Evolutionary conservation across 75 land plant genomes (phyloP), one percentile per base, ranked within the genome.

Genomic region (Selaginella tamariscina): DNA sequence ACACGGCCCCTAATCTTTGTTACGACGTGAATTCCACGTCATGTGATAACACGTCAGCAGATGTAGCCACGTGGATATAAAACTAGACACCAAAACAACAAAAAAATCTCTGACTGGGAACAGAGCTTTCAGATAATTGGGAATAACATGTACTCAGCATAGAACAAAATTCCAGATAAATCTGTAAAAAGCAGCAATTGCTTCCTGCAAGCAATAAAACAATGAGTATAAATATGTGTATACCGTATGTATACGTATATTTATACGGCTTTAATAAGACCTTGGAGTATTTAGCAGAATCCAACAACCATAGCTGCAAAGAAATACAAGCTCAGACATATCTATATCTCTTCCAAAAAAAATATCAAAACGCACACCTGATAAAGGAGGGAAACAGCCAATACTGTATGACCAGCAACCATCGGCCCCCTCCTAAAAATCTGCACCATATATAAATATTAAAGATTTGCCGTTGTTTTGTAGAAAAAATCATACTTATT

Each of bases 91-190:
- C n/a, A n/a, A n/a, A n/a, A n/a, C n/a, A n/a, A n/a, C n/a, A n/a
- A n/a, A n/a, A n/a, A n/a, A n/a, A n/a, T n/a, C n/a, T n/a, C n/a
- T n/a, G n/a, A n/a, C n/a, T n/a, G n/a, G n/a, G n/a, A n/a, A n/a
- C n/a, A n/a, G n/a, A n/a, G n/a, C n/a, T n/a, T n/a, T n/a, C n/a
- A 71, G 59, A 85, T 77, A 56, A 83, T 83, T 30, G 93, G 98
- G 59, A 92, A 86, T 32, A 92, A 60, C 0, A 73, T 66, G 56
- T 92, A 92, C 72, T 92, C 94, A n/a, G 88, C 82, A 72, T 92
- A 92, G 72, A 92, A 92, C 30, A 92, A n/a, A 83, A 74, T 88
- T 86, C 98, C 98, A 92, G 32, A 92, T 84, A 55, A 92, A 88
- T 24, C 90, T 68, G 68, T 92, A 92, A 68, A 74, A 92, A 2